These are phyloP conservation scores for Irpex sp. DNA, from an alignment of 1,284 basidiomycete genomes.

Conservation along the genomic window DNA sequence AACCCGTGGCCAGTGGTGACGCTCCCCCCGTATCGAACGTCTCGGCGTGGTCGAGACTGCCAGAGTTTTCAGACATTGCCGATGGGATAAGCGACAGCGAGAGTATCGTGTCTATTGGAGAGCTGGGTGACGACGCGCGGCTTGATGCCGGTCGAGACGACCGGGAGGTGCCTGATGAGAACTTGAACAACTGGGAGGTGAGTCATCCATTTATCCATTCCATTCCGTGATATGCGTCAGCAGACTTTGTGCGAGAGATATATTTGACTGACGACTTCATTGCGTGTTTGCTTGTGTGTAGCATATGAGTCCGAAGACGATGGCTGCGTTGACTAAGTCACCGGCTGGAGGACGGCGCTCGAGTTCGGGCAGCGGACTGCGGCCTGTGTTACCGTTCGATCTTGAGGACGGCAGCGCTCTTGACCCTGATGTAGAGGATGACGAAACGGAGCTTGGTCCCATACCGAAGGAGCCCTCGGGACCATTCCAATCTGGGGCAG, in stretches of 20 bases:
- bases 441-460: slow-evolving; percentile 63
- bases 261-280: slow-evolving; percentile 1
- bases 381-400: slow-evolving; percentile 80
- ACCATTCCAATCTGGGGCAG: slow-evolving; percentile 72
- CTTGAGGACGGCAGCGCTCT: slow-evolving; percentile 68
- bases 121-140: slow-evolving; percentile 75
- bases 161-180: slow-evolving; percentile 65
- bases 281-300: slow-evolving; percentile 28
- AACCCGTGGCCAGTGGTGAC: slow-evolving; percentile 35
- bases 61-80: slow-evolving; percentile 66
- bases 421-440: slow-evolving; percentile 54
- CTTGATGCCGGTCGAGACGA: slow-evolving; percentile 61
- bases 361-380: slow-evolving; percentile 77
- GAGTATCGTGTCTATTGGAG: slow-evolving; percentile 84
- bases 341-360: slow-evolving; percentile 77
- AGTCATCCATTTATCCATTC: slow-evolving; percentile 24
- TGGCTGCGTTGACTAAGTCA: slow-evolving; percentile 86
- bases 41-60: slow-evolving; percentile 77
- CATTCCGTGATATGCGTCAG: neutral
- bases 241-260: neutral
- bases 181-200: slow-evolving; percentile 93
- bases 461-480: slow-evolving; percentile 70
- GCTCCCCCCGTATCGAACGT: slow-evolving; percentile 25
- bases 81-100: slow-evolving; percentile 88
- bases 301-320: slow-evolving; percentile 93